Base-by-base conservation (phyloP, 192 early-diverging fungal species). In the Coemansia sp. region DNA sequence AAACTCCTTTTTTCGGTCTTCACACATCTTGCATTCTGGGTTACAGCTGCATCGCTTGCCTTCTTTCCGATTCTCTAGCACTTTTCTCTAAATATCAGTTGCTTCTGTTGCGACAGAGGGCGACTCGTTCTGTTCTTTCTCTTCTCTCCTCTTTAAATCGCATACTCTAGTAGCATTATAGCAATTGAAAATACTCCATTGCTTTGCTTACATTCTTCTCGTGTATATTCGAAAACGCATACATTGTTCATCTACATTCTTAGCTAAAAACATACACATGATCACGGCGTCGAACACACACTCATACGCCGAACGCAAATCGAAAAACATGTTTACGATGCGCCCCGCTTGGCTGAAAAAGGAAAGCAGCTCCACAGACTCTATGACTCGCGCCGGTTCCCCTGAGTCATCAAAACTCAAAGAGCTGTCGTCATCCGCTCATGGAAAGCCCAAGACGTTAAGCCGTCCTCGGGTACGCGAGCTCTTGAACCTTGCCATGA, bases 241-340 rank as follows among this genome's bases (percentile, higher is more conserved):
- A 54, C 19, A 5, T 54, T 54, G 12, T 2, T 32, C 32, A 14
- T 48, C 46, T 11, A 40, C 39, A 59, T 38, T 41, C n/a, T 59
- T 59, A 59, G 57, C 57, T n/a, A n/a, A 9, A 39, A 39, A 39
- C 1, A 13, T 48, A 22, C 46, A 11, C 19, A 83, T 77, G 75
- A 83, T 77, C 53, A 74, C 80, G 17, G 61, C 68, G 14, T 60
- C 80, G 14, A 63, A 65, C n/a, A 65, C 65, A 42, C 79, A 73
- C 61, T 64, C 79, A 50, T 70, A 71, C 62, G 70, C 79, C 57
- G 79, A 82, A 71, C 67, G 71, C 44, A 76, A 76, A 66, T 55
- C 79, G 41, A 76, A 71, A 65, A 82, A 71, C 32, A 65, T 82
- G 50, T 71, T 82, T 56, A 76, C 55, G 63, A 83, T 83, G 75